Evolutionary conservation across 164 flowering plant genomes (phyloP), one percentile per base, ranked within the genome.

Genomic region (Vitis rotundifolia): DNA sequence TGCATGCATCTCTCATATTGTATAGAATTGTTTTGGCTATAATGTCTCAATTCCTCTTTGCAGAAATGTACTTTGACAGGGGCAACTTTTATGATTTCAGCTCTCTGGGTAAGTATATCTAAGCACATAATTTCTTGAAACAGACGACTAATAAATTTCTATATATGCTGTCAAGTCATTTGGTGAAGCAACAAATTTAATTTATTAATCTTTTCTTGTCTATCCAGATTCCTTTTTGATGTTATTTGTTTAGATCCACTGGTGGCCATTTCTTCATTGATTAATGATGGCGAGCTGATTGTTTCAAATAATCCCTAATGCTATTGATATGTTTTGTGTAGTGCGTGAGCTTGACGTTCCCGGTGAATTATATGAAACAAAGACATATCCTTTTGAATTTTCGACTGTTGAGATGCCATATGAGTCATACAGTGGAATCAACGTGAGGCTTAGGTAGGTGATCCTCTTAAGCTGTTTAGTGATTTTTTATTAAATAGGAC

Each of bases 271-370:
- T 53, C 56, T 12, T n/a, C 5, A 53, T 53, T 53, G 56, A 53
- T 53, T n/a, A 18, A 7, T 11, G 9, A 16, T 26, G 12, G 49
- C 56, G 0, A 22, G n/a, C 48, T 6, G 10, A n/a, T 44, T 26
- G 13, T 49, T 1, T 51, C 49, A n/a, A 11, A 12, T 53, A 53
- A n/a, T 5, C n/a, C 56, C 16, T 53, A 13, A 74, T 9, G 63
- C 18, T 66, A 15, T 57, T 59, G 2, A 62, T 71, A 37, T 14
- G 16, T 31, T 67, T 9, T 78, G 77, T 53, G 56, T 79, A 88
- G 92, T 86, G 68, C 85, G 92, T 63, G 92, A 88, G 76, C 76
- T 88, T 64, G 92, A 88, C 78, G 89, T 88, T 69, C 92, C 92
- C 66, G 89, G 92, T 71, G 92, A 88, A n/a, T 76, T 88, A 28